These are phyloP conservation scores for Chalciporus pseudorubinellus DNA, from an alignment of 768 basidiomycete species.

Conservation along the genomic window DNA sequence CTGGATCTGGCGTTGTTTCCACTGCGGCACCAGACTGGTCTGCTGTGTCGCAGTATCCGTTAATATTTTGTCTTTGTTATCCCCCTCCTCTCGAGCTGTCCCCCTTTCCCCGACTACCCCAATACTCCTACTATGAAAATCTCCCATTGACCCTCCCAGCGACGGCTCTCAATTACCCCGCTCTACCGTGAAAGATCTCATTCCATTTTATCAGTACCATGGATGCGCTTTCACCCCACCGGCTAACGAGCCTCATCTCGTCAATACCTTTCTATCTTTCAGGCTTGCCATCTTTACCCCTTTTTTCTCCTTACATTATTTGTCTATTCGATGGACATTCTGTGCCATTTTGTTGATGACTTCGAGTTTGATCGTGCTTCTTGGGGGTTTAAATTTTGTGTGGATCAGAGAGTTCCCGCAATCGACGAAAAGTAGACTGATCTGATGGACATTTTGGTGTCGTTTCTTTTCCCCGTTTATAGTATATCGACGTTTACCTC, in stretches of 20 bases:
- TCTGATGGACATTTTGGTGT: too few species aligned
- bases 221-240: constrained; percentile 27
- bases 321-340: too few species aligned
- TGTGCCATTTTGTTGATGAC: too few species aligned
- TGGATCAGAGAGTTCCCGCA: too few species aligned
- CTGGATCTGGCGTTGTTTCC: constrained; percentile 24
- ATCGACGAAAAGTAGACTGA: too few species aligned
- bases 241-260: constrained; percentile 38
- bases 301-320: not conserved
- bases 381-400: too few species aligned
- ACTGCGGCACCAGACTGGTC: constrained; percentile 27
- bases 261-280: constrained; percentile 25
- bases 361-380: too few species aligned
- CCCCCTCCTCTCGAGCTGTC: not conserved
- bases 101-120: constrained; percentile 13
- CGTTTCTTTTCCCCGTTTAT: too few species aligned
- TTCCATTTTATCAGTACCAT: constrained; percentile 2
- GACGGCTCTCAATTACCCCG: constrained; percentile 1
- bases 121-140: not conserved
- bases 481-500: too few species aligned
- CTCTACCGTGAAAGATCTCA: constrained; percentile 17
- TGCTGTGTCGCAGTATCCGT: constrained; percentile 16
- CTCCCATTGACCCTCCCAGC: not conserved
- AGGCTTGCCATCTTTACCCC: not conserved
- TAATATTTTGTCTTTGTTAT: not conserved